phyloP scores from a whole-genome alignment of 192 early-diverging fungal species.

The Paraglomus occultum region DNA sequence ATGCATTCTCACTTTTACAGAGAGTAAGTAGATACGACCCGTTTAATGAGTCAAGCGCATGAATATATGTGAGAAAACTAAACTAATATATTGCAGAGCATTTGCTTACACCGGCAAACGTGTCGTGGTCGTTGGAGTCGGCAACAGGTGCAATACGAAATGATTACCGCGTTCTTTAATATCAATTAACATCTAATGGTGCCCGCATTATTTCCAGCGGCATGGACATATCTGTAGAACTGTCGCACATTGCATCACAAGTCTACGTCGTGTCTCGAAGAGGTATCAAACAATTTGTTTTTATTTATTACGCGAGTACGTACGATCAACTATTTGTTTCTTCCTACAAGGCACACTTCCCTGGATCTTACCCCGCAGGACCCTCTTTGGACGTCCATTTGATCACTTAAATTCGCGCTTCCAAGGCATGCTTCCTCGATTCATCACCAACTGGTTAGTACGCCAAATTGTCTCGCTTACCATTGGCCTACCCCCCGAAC shows the following conservation, averaged over 20 bases:
- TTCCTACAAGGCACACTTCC: constrained; percentile 18
- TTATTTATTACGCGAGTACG: constrained; percentile 16
- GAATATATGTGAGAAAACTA: not conserved
- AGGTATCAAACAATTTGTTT: not conserved
- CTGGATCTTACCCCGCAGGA: constrained; percentile 44
- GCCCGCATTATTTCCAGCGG: constrained; percentile 33
- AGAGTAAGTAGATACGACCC: constrained; percentile 34
- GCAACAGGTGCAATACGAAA: constrained; percentile 37
- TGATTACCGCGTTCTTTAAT: not conserved
- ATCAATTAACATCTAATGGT: not conserved
- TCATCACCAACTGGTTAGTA: constrained; percentile 34
- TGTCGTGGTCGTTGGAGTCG: constrained; percentile 56
- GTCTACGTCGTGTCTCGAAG: constrained; percentile 48
- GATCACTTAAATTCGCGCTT: constrained; percentile 49
- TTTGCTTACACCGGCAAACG: constrained; percentile 50
- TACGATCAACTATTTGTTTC: too few species aligned
- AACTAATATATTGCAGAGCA: constrained; percentile 33
- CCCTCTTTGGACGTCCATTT: constrained; percentile 46
- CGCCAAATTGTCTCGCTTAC: not conserved
- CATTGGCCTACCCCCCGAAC: constrained; percentile 31
- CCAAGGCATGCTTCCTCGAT: constrained; percentile 34
- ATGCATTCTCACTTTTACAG: constrained; percentile 60
- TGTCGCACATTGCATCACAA: constrained; percentile 50
- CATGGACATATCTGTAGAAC: constrained; percentile 55
- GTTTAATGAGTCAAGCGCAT: not conserved